Conservation (phyloP, 2,329 filamentous ascomycete species). For the Gaeumannomyces tritici region DNA sequence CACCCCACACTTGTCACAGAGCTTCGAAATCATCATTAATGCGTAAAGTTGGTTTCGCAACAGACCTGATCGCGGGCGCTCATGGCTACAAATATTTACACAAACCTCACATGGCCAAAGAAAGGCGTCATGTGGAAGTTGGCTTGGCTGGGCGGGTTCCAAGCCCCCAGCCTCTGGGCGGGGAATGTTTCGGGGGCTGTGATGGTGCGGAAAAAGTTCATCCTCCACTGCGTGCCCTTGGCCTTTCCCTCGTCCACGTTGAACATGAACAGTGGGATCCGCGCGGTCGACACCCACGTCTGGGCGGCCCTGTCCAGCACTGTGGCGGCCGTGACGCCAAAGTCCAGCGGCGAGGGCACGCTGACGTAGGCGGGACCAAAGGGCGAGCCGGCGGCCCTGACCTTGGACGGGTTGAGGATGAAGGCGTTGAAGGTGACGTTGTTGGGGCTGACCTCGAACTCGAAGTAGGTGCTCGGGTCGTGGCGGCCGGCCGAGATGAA, state of each 20-base stretch:
- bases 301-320: conserved; percentile 22
- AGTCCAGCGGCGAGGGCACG: not conserved
- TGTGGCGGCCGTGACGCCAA: conserved; percentile 23
- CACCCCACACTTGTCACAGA: too few relatives aligned
- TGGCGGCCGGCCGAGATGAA: conserved; percentile 35
- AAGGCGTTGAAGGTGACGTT: conserved; percentile 41
- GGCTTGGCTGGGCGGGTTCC: conserved; percentile 33
- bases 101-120: conserved; percentile 30
- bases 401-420: conserved; percentile 39
- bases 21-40: too few relatives aligned
- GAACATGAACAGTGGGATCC: conserved; percentile 37
- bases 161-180: conserved; percentile 32
- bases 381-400: conserved; percentile 26
- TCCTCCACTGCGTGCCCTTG: conserved; percentile 35
- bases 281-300: conserved; percentile 29
- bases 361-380: conserved; percentile 21
- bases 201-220: conserved; percentile 42
- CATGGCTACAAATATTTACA: conserved; percentile 9
- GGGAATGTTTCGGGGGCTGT: conserved; percentile 31
- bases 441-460: conserved; percentile 40
- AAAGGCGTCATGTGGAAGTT: conserved; percentile 39
- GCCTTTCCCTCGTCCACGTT: conserved; percentile 34
- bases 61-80: too few relatives aligned
- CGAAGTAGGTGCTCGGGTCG: conserved; percentile 38
- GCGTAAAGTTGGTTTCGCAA: too few relatives aligned